Percentiles rank a stretch among this genome's conserved stretches.
Conservation (phyloP, 257 asterid species). For the Solanum clarkiae region DNA sequence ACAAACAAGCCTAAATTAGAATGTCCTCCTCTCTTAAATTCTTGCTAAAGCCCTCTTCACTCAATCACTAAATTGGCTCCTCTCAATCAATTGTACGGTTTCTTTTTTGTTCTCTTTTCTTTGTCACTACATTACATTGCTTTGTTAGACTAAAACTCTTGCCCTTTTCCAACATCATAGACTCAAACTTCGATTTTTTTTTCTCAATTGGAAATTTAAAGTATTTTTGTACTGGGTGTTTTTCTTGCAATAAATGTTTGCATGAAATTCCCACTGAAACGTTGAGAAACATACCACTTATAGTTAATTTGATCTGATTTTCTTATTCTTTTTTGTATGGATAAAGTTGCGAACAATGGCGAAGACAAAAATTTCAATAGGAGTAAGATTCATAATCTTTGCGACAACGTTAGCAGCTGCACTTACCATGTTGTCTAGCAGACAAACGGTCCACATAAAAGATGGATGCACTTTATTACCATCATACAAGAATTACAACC, state of each 20-base stretch:
- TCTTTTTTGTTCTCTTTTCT: not conserved
- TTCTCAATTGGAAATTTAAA: not conserved
- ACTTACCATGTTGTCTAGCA: not conserved
- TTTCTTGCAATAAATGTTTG: not conserved
- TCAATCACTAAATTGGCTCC: not conserved
- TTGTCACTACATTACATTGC: not conserved
- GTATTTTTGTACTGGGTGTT: not conserved
- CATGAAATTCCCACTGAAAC: not conserved
- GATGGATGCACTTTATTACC: not conserved
- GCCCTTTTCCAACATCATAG: not conserved
- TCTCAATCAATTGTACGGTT: not conserved
- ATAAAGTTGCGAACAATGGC: not conserved
- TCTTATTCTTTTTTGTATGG: not conserved
- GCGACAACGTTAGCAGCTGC: not conserved
- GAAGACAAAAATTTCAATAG: not conserved
- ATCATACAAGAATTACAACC: not conserved
- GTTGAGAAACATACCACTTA: not conserved
- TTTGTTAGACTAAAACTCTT: not conserved
- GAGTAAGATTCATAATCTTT: not conserved
- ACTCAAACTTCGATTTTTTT: not conserved
- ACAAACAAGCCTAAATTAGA: not conserved
- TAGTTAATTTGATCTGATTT: not conserved
- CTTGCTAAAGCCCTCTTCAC: not conserved
- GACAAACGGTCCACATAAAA: not conserved
- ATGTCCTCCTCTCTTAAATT: not conserved